Conservation (phyloP, 1,284 basidiomycete species). For the Naganishia sp. region DNA sequence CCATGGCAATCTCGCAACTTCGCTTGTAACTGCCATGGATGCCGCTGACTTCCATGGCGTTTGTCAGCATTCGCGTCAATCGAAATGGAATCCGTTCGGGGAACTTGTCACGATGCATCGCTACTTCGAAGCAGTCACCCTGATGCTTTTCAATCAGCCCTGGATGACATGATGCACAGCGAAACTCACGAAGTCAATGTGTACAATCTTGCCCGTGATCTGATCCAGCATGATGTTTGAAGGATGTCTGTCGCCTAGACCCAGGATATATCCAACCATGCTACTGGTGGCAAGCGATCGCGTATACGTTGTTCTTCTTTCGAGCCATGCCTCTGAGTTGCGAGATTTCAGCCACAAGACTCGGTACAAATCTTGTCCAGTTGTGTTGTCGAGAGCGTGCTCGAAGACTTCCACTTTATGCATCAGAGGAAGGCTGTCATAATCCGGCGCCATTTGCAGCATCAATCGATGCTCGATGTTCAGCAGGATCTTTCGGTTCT, state of each 20-base stretch:
- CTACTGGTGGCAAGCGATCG: conserved; percentile 92
- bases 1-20: conserved; percentile 97
- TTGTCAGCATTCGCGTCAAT: conserved; percentile 95
- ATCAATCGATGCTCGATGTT: conserved; percentile 99
- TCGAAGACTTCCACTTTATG: conserved; percentile 99
- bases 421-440: conserved; percentile 88
- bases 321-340: conserved; percentile 97
- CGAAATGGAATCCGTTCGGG: conserved; percentile 99
- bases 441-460: conserved; percentile 99
- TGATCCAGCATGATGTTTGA: conserved; percentile 93
- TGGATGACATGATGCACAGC: not conserved
- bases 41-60: conserved; percentile 99
- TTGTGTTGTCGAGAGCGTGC: conserved; percentile 97
- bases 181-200: conserved; percentile 79
- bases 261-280: conserved; percentile 97
- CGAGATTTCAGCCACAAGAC: conserved; percentile 94
- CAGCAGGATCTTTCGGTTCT: conserved; percentile 90
- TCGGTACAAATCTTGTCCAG: conserved; percentile 97
- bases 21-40: conserved; percentile 96
- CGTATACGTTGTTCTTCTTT: conserved; percentile 94
- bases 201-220: conserved; percentile 89
- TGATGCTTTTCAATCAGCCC: conserved; percentile 27
- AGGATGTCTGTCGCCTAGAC: conserved; percentile 97
- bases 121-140: conserved; percentile 91
- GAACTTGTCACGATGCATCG: conserved; percentile 96